phyloP scores from a whole-genome alignment of 305 asterid species.

The Striga hermonthica region DNA sequence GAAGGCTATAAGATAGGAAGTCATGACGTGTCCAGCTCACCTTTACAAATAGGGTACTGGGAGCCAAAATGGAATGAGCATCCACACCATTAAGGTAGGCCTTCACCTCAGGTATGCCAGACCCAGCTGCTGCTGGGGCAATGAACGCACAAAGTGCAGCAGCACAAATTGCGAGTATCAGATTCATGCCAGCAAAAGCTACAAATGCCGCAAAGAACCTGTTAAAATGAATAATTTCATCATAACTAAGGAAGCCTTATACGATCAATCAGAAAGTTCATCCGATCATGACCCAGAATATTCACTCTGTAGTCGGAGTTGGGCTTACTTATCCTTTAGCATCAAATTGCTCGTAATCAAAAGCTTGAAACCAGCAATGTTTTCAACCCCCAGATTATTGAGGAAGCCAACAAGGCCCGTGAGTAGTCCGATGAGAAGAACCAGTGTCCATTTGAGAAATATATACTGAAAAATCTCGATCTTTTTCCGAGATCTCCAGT shows the following conservation, averaged over 20 bases:
- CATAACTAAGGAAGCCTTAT: slow-evolving; percentile 19
- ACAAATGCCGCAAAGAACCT: slow-evolving; percentile 68
- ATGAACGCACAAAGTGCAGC: slow-evolving; percentile 72
- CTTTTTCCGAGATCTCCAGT: slow-evolving; percentile 88
- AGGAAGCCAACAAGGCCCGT: slow-evolving; percentile 86
- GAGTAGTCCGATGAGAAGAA: slow-evolving; percentile 76
- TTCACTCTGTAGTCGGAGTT: slow-evolving; percentile 19
- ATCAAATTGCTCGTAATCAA: slow-evolving; percentile 60
- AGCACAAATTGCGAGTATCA: slow-evolving; percentile 64
- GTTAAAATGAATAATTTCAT: slow-evolving; percentile 36
- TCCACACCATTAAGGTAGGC: slow-evolving; percentile 93
- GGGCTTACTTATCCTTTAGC: slow-evolving; percentile 58
- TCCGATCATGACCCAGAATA: slow-evolving; percentile 6
- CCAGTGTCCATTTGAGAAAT: slow-evolving; percentile 87
- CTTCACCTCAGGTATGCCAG: slow-evolving; percentile 98
- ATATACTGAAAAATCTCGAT: slow-evolving; percentile 74
- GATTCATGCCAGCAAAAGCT: slow-evolving; percentile 62
- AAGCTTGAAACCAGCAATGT: slow-evolving; percentile 87
- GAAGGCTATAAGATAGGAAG: slow-evolving; percentile 8
- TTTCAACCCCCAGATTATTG: slow-evolving; percentile 85
- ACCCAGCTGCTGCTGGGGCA: slow-evolving; percentile 99
- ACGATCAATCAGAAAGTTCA: slow-evolving; percentile 4
- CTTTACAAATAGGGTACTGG: slow-evolving; percentile 90
- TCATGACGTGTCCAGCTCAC: slow-evolving; percentile 36
- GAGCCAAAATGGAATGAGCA: slow-evolving; percentile 95